Conservation (phyloP, 2,329 filamentous ascomycete species). For the Exophiala oligosperma region DNA sequence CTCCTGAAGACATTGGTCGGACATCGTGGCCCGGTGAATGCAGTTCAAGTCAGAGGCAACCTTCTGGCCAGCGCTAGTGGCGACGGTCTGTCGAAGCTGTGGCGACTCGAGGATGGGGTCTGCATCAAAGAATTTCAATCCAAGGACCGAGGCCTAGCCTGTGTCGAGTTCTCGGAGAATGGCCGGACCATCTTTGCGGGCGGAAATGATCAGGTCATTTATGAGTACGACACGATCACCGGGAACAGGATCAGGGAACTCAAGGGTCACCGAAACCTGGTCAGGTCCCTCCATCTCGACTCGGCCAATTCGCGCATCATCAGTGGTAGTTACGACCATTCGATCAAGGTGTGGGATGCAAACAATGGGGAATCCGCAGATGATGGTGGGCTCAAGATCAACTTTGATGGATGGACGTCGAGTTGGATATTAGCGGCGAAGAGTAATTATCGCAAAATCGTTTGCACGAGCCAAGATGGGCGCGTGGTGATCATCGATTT, state of each 20-base stretch:
- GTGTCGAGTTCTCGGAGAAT: slow-evolving; percentile 94
- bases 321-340: slow-evolving; percentile 91
- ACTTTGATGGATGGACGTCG: slow-evolving; percentile 91
- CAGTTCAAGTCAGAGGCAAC: slow-evolving; percentile 91
- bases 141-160: slow-evolving; percentile 90
- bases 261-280: slow-evolving; percentile 78
- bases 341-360: slow-evolving; percentile 93
- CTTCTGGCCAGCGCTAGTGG: slow-evolving; percentile 91
- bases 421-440: slow-evolving; percentile 97
- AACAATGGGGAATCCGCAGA: slow-evolving; percentile 77
- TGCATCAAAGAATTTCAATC: slow-evolving; percentile 87
- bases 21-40: slow-evolving; percentile 90
- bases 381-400: slow-evolving; percentile 73
- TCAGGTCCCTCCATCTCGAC: slow-evolving; percentile 89
- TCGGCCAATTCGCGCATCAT: slow-evolving; percentile 81
- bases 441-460: slow-evolving; percentile 90
- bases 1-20: slow-evolving; percentile 78
- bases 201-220: slow-evolving; percentile 92
- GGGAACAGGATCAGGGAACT: slow-evolving; percentile 80
- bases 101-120: slow-evolving; percentile 87
- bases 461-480: slow-evolving; percentile 91
- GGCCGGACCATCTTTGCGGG: slow-evolving; percentile 91
- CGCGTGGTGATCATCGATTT: slow-evolving; percentile 95
- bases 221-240: slow-evolving; percentile 92
- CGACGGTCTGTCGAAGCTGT: slow-evolving; percentile 89